Evolutionary conservation across 2,329 filamentous ascomycete genomes (phyloP), one percentile per base, ranked within the genome.

Genomic region (Colletotrichum australisinense): DNA sequence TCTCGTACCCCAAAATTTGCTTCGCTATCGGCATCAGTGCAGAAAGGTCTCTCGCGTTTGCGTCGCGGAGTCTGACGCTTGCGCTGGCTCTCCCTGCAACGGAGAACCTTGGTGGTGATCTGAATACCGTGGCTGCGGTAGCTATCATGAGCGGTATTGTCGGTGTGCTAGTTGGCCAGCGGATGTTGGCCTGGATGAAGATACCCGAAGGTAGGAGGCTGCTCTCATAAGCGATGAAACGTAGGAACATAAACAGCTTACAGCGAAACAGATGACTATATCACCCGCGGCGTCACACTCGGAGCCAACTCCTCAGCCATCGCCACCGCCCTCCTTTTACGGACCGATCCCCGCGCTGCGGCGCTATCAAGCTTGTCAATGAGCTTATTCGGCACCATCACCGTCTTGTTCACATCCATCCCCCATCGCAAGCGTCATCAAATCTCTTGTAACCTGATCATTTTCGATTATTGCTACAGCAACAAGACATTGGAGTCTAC

Each of bases 291-390:
- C 11, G 88, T 92, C 4, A 89, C 89, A 1, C 79, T 91, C n/a
- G 89, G 90, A 4, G 88, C 87, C 1, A 91, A 91, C 77, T 90
- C 88, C 0, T 89, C 87, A 4, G 90, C 89, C 6, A 88, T 92
- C 52, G 89, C 86, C 1, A 91, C 90, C 4, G 89, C 90, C 0
- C 78, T 91, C 42, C 80, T 92, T 2, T 79, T 92, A 2, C 83
- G 85, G 2, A 87, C 86, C 1, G 89, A 92, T 74, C 89, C 89
- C 1, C 84, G 89, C 56, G 89, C 89, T 6, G 90, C 89, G 1
- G 89, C 90, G 22, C 81, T 91, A 63, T 89, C 88, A 22, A 90
- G 88, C 75, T 79, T 92, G 28, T 88, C 88, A 0, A 91, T 92
- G 90, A 88, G 86, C 63, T 75, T 91, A 9, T 91, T 92, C 76